Evolutionary conservation across 75 land plant genomes (phyloP).

Genomic region (Sequoiadendron giganteum): DNA sequence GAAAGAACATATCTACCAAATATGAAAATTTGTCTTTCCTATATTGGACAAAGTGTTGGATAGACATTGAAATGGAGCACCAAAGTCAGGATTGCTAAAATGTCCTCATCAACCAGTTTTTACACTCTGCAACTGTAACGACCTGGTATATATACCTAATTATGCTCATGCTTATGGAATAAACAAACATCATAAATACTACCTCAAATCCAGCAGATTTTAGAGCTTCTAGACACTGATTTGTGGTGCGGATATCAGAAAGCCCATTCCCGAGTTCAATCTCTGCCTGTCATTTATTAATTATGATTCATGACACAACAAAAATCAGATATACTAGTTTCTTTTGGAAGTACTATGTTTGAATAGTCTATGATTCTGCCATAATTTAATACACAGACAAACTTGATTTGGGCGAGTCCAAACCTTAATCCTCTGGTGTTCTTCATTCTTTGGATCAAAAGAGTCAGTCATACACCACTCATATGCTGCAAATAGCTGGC

Average conservation of each 20-base stretch:
- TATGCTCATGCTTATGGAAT: neutral
- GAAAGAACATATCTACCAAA: neutral
- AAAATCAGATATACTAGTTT: neutral
- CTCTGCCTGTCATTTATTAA: constrained; percentile 61
- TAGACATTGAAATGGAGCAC: neutral
- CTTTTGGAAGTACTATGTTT: neutral
- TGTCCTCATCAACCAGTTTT: neutral
- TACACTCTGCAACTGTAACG: neutral
- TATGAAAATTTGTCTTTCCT: neutral
- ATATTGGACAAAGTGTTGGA: neutral
- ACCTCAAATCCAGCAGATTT: constrained; percentile 96
- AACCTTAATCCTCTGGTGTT: constrained; percentile 85
- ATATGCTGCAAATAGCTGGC: constrained; percentile 94
- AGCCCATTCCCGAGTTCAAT: constrained; percentile 97
- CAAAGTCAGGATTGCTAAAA: neutral
- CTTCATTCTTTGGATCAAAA: constrained; percentile 73
- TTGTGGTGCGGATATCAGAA: constrained; percentile 81
- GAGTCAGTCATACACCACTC: constrained; percentile 98
- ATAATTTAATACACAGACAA: neutral
- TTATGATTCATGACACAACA: neutral
- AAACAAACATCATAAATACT: neutral
- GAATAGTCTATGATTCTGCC: neutral
- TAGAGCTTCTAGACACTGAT: constrained; percentile 75
- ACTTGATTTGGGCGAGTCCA: neutral
- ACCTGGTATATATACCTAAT: neutral